phyloP scores from a whole-genome alignment of 495 filamentous ascomycete genomes.

The Aspergillus conjunctus region DNA sequence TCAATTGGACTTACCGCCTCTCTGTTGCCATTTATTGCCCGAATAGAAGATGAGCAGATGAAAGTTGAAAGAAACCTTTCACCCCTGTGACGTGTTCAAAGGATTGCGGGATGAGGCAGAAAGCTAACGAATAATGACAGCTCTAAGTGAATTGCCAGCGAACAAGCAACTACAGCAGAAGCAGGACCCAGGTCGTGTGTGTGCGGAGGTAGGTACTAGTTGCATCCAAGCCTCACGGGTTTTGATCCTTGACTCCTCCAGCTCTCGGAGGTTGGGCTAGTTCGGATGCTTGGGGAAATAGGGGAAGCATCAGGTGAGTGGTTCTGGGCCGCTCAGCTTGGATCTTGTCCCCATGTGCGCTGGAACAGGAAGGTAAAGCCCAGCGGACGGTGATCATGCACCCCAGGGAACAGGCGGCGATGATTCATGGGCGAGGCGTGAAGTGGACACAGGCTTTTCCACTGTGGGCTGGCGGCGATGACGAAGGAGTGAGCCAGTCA shows the following conservation, averaged over 20 bases:
- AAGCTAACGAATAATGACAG: neutral
- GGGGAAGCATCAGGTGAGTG: neutral
- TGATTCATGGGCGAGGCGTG: neutral
- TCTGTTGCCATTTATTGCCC: neutral
- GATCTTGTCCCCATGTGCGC: neutral
- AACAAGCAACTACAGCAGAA: neutral
- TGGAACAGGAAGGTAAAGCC: neutral
- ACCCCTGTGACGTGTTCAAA: neutral
- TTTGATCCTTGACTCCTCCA: neutral
- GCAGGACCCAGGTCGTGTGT: neutral
- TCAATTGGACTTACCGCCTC: neutral
- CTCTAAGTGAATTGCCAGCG: neutral
- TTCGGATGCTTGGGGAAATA: neutral
- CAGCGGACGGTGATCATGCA: conserved; percentile 20
- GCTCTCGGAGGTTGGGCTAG: neutral
- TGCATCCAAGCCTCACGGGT: neutral
- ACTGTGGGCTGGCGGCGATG: conserved; percentile 1
- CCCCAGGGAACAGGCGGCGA: conserved; percentile 7
- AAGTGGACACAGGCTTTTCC: neutral
- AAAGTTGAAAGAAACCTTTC: neutral
- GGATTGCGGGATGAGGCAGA: neutral
- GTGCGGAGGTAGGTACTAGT: neutral
- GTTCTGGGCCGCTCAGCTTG: conserved; percentile 7
- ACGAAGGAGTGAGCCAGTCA: conserved; percentile 14
- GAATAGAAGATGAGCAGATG: neutral